Evolutionary conservation across 345 rosid species (phyloP).

Genomic region (Lumnitzera racemosa): DNA sequence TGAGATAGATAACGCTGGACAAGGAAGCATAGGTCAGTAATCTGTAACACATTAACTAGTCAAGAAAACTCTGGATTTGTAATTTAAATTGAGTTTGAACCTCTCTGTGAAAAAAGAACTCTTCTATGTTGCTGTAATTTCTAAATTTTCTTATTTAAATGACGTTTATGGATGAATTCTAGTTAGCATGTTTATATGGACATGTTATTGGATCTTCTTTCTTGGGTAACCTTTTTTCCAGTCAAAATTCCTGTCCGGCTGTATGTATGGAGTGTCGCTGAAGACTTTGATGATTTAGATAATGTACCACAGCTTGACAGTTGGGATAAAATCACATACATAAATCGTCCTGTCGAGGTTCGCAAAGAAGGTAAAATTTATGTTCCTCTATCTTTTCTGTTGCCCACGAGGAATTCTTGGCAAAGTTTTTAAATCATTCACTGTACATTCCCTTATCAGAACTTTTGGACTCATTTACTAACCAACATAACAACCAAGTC

Average conservation of each 20-base stretch:
- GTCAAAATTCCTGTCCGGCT: slow-evolving; percentile 81
- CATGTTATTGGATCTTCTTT: slow-evolving; percentile 1
- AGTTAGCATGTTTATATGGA: not conserved
- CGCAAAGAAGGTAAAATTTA: slow-evolving; percentile 29
- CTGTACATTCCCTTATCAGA: no score
- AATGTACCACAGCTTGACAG: slow-evolving; percentile 50
- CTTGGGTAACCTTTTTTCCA: slow-evolving; percentile 19
- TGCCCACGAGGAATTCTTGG: no score
- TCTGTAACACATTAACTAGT: slow-evolving; percentile 8
- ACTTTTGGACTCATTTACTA: no score
- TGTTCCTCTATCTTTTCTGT: no score
- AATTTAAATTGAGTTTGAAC: no score
- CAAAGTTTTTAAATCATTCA: no score
- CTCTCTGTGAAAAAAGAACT: no score
- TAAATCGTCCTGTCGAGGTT: slow-evolving; percentile 71
- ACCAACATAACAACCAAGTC: no score
- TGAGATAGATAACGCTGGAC: slow-evolving; percentile 51
- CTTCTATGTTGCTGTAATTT: no score
- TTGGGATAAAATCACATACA: slow-evolving; percentile 79
- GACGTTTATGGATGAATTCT: not conserved
- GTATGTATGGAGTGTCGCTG: slow-evolving; percentile 44
- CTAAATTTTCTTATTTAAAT: no score
- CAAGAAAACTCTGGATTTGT: no score
- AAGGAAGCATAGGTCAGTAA: slow-evolving; percentile 68
- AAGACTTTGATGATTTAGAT: slow-evolving; percentile 64